Conservation (phyloP, 768 basidiomycete genomes). For the Clavaria fumosa region DNA sequence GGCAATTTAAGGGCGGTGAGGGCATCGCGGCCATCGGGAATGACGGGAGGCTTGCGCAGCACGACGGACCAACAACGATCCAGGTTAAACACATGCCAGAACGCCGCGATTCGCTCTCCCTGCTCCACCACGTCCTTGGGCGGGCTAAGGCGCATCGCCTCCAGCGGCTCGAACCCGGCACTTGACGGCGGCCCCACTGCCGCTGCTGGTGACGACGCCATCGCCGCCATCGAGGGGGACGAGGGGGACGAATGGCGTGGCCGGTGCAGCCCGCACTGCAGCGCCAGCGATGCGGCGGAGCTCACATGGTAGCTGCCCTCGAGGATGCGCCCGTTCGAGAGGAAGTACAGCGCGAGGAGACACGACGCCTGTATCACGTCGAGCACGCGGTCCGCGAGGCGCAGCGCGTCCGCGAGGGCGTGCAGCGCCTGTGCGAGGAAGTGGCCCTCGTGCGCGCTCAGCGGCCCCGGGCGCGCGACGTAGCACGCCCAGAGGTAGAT, state of each 20-base stretch:
- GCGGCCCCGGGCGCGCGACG: constrained; percentile 53
- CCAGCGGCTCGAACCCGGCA: constrained; percentile 21
- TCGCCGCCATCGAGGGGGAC: too few relatives aligned
- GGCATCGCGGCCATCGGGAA: constrained; percentile 46
- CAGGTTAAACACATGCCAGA: constrained; percentile 74
- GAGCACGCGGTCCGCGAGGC: constrained; percentile 35
- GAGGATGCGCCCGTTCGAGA: constrained; percentile 59
- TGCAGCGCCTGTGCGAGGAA: constrained; percentile 54
- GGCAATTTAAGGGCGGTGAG: constrained; percentile 51
- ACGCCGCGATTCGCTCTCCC: constrained; percentile 57
- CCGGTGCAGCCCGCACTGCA: constrained; percentile 58
- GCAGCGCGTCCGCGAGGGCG: constrained; percentile 46
- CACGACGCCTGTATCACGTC: constrained; percentile 69
- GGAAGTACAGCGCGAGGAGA: constrained; percentile 59
- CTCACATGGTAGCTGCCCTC: constrained; percentile 69
- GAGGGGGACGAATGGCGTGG: too few relatives aligned
- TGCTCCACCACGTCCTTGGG: constrained; percentile 43
- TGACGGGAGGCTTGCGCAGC: constrained; percentile 47
- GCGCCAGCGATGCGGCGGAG: constrained; percentile 54
- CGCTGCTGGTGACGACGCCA: too few relatives aligned
- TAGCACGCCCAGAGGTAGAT: constrained; percentile 78
- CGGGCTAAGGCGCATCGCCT: constrained; percentile 37
- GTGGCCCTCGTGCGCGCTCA: constrained; percentile 57
- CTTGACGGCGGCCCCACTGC: constrained; percentile 21
- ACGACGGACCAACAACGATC: constrained; percentile 73